A percentile compares a stretch with the other conserved stretches of the same genome.
Evolutionary conservation across 2,329 filamentous ascomycete genomes (phyloP).

Genomic region (Plectosphaerella cucumerina): DNA sequence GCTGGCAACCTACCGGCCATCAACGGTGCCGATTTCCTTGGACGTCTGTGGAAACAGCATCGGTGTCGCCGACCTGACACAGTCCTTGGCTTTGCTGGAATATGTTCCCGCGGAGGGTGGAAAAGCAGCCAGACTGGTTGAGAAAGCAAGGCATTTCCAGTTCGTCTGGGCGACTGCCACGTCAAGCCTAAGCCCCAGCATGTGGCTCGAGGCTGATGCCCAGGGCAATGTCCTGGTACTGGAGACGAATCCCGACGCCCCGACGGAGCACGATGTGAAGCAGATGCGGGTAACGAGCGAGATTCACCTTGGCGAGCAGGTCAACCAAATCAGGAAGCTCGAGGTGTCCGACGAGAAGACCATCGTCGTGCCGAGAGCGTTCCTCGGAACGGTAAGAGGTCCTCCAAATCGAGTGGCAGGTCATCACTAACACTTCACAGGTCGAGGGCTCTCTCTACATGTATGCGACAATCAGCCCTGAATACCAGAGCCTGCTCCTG

Average conservation of each 20-base stretch:
- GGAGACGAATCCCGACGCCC: constrained; percentile 66
- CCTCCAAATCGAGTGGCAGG: not conserved
- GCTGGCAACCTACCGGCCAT: constrained; percentile 71
- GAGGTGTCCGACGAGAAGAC: constrained; percentile 62
- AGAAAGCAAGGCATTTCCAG: constrained; percentile 77
- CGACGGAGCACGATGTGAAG: constrained; percentile 68
- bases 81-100: constrained; percentile 77
- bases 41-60: constrained; percentile 71
- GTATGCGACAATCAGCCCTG: constrained; percentile 71
- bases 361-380: constrained; percentile 74
- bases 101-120: constrained; percentile 57
- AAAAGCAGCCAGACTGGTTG: constrained; percentile 59
- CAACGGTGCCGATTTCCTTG: constrained; percentile 80
- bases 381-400: constrained; percentile 75
- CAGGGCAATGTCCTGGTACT: constrained; percentile 85
- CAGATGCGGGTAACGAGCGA: constrained; percentile 73
- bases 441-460: constrained; percentile 90
- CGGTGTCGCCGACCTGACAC: constrained; percentile 89
- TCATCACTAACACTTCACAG: constrained; percentile 39
- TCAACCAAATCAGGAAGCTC: constrained; percentile 80
- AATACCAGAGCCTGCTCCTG: constrained; percentile 75
- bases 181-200: constrained; percentile 65
- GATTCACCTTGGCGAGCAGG: constrained; percentile 85
- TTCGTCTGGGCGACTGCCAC: constrained; percentile 80
- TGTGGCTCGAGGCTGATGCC: constrained; percentile 79